Base-by-base conservation (phyloP, 2,329 filamentous ascomycete species). In the Ceratocystiopsis sp. region DNA sequence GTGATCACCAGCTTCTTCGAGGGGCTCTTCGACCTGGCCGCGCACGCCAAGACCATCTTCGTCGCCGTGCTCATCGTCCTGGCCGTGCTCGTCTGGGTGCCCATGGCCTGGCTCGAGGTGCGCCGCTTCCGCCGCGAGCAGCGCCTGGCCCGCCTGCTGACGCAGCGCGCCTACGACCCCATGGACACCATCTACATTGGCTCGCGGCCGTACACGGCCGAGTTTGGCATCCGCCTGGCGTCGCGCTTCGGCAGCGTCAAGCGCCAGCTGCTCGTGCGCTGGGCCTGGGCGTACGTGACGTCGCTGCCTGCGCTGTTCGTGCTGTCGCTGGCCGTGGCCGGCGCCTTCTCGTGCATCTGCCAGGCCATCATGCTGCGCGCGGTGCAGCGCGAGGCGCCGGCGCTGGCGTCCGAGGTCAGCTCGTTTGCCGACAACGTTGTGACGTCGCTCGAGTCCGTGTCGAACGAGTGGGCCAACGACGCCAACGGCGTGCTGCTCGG, bases 181-280 rank as follows among this genome's bases (percentile, higher is more conserved):
- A 77, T 94, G 69, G 89, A 96, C 56, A 77, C 87, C 34, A 75
- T 93, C 37, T 93, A 95, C 61, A 81, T 95, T 51, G 77, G 80
- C 32, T 87, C 84, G 33, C 75, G 85, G 18, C 86, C 89, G 2
- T 75, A 80, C 52, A 84, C 85, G 1, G 75, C 84, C 1, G 69
- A 69, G 2, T 63, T 71, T 25, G 89, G 87, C 36, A 71, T 94
- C 57, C 79, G 73, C 60, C 52, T 83, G 17, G 75, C 82, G 8
- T 71, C 70, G 42, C 69, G 66, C 45, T 77, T 89, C 61, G 13
- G 8, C 73, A 71, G 42, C 33, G 60, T 73, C 59, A 62, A 79
- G 51, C 71, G 74, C 42, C 79, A 85, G 58, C 73, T 83, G 38
- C 69, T 94, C 37, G 69, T 78, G 11, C 77, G 87, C 48, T 95